A percentile compares a stretch with the other conserved stretches of the same genome.
These are phyloP conservation scores for Eremothecium gossypii DNA, from an alignment of 1,139 yeast genomes.

Conservation along the genomic window DNA sequence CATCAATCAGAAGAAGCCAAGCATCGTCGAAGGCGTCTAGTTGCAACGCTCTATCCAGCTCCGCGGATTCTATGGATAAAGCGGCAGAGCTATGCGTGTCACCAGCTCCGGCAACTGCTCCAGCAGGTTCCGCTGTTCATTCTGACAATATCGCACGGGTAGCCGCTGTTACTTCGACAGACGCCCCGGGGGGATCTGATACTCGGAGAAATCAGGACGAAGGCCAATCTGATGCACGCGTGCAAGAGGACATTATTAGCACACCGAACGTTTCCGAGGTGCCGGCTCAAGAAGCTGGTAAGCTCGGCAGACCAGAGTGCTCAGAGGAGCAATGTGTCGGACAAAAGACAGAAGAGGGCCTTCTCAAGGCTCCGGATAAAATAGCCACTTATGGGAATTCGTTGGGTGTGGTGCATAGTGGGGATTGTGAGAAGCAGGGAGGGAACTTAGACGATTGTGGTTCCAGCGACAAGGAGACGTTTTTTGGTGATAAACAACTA, in stretches of 20 bases:
- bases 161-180: too few relatives aligned
- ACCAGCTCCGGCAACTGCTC: too few relatives aligned
- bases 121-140: too few relatives aligned
- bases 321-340: conserved; percentile 19
- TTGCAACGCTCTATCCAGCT: not conserved
- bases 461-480: conserved; percentile 6
- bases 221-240: not conserved
- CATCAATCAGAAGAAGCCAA: not conserved
- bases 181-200: too few relatives aligned
- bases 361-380: conserved; percentile 6
- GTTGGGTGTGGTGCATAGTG: conserved; percentile 4
- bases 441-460: conserved; percentile 11
- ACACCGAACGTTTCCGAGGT: not conserved
- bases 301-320: not conserved
- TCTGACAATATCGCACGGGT: too few relatives aligned
- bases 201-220: too few relatives aligned
- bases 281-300: not conserved
- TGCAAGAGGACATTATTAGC: not conserved
- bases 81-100: too few relatives aligned
- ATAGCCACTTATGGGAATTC: conserved; percentile 5
- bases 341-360: conserved; percentile 7
- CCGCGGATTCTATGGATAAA: too few relatives aligned
- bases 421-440: conserved; percentile 11
- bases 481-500: conserved; percentile 12
- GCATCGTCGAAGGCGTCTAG: not conserved